Conservation (phyloP, 768 basidiomycete genomes). For the Kwoniella europaea region DNA sequence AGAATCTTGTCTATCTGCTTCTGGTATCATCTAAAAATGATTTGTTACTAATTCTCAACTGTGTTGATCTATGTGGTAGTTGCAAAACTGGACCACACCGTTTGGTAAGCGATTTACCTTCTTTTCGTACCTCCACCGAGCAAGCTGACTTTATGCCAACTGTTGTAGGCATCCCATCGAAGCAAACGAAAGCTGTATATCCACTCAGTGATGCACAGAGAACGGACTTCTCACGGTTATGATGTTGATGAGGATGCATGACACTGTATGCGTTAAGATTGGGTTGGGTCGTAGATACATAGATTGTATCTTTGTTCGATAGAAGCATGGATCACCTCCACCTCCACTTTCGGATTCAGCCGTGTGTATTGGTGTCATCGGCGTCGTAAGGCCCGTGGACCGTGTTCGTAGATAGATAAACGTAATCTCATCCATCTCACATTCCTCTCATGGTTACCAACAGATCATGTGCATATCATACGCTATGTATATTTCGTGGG, state of each 20-base stretch:
- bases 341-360: conserved; percentile 1
- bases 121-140: background rate
- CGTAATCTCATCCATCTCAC: background rate
- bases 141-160: background rate
- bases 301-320: background rate
- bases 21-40: background rate
- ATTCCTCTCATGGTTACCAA: background rate
- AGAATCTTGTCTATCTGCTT: background rate
- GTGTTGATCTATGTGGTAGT: background rate
- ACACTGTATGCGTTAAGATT: background rate
- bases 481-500: background rate
- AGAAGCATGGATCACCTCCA: background rate
- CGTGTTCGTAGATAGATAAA: background rate
- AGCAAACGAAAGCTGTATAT: background rate
- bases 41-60: background rate
- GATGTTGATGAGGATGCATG: background rate
- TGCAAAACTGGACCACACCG: conserved; percentile 18
- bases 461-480: background rate
- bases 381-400: background rate
- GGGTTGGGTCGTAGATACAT: background rate
- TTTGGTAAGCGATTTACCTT: conserved; percentile 12
- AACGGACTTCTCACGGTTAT: background rate
- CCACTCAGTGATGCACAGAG: background rate
- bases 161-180: background rate
- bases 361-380: background rate